These are phyloP conservation scores for Aureoboletus auriporus DNA, from an alignment of 768 basidiomycete species.

Conservation along the genomic window DNA sequence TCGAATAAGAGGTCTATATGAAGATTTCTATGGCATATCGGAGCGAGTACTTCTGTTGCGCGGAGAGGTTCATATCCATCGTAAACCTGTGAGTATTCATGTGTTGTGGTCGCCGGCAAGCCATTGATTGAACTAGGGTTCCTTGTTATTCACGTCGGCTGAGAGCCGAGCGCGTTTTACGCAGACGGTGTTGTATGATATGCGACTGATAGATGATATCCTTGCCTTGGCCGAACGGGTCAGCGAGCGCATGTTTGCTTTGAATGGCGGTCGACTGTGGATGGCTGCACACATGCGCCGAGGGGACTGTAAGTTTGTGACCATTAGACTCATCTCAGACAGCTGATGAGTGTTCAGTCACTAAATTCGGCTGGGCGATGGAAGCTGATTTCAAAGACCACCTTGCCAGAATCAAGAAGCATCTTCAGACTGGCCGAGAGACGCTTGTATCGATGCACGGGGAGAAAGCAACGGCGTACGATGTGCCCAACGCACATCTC, in stretches of 20 bases:
- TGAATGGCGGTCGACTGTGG: conserved; percentile 34
- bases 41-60: conserved; percentile 37
- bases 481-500: conserved; percentile 19
- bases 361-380: conserved; percentile 32
- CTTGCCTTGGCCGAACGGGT: conserved; percentile 29
- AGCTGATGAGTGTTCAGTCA: conserved; percentile 19
- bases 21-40: conserved; percentile 33
- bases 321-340: background rate
- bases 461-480: conserved; percentile 11
- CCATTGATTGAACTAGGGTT: conserved; percentile 22
- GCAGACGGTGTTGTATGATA: conserved; percentile 29
- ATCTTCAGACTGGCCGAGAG: conserved; percentile 16
- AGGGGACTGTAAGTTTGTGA: conserved; percentile 35
- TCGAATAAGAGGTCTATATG: conserved; percentile 34
- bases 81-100: conserved; percentile 35
- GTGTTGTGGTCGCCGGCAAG: background rate
- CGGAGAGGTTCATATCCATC: conserved; percentile 34
- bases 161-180: conserved; percentile 25
- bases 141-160: conserved; percentile 31
- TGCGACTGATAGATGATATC: conserved; percentile 22
- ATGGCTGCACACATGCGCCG: conserved; percentile 45
- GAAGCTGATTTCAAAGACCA: conserved; percentile 30
- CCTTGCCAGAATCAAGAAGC: conserved; percentile 28
- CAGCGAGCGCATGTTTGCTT: conserved; percentile 26
- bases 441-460: conserved; percentile 21